phyloP scores from a whole-genome alignment of 1,139 yeast species.

The Kodamaea sp. region DNA sequence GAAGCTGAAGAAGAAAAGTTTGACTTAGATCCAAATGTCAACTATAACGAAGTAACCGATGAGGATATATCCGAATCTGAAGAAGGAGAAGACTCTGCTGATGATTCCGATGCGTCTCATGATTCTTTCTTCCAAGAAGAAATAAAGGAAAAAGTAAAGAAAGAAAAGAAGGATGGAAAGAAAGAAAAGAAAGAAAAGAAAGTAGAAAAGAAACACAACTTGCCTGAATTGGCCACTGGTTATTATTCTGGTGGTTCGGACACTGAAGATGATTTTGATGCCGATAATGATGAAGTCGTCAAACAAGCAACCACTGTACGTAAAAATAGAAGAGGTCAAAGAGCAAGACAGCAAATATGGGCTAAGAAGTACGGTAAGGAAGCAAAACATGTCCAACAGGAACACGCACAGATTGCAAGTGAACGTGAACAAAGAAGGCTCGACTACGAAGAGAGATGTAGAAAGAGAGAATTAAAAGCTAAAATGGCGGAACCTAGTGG shows the following conservation, averaged over 20 bases:
- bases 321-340: constrained; percentile 92
- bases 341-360: constrained; percentile 97
- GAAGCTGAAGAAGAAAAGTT: constrained; percentile 37
- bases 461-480: constrained; percentile 58
- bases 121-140: constrained; percentile 41
- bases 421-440: constrained; percentile 57
- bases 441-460: constrained; percentile 72
- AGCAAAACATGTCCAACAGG: constrained; percentile 80
- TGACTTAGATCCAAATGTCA: constrained; percentile 37
- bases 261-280: constrained; percentile 47
- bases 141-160: constrained; percentile 10
- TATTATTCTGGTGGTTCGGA: constrained; percentile 78
- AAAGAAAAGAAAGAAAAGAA: constrained; percentile 19
- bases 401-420: constrained; percentile 47
- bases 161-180: constrained; percentile 17
- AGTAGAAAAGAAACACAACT: constrained; percentile 24
- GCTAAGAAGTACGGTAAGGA: constrained; percentile 78
- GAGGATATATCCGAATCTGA: constrained; percentile 51
- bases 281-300: constrained; percentile 59
- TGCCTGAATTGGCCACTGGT: constrained; percentile 75
- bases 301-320: constrained; percentile 51
- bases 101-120: constrained; percentile 21
- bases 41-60: constrained; percentile 62
- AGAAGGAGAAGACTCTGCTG: constrained; percentile 19
- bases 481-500: constrained; percentile 26